phyloP scores from a whole-genome alignment of 2,329 filamentous ascomycete genomes.

The Verticillium tricorpus region DNA sequence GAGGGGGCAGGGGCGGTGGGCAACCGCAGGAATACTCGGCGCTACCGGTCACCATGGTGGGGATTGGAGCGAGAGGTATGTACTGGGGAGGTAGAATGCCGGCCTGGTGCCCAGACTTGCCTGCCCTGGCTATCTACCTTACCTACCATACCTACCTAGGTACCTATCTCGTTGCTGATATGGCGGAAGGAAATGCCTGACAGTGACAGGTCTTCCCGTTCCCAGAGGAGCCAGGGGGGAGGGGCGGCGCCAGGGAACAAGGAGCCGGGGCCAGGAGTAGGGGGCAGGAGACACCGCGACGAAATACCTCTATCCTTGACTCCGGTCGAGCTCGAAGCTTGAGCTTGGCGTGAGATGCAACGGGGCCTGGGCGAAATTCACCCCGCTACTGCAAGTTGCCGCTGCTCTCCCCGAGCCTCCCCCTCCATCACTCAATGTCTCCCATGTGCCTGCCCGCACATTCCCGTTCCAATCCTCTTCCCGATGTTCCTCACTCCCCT shows the following conservation, averaged over 20 bases:
- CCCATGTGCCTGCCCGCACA: neutral
- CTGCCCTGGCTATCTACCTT: too few relatives aligned
- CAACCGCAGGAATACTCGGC: neutral
- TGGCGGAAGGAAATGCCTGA: too few relatives aligned
- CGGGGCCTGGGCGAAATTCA: neutral
- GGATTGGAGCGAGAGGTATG: neutral
- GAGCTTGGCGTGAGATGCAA: neutral
- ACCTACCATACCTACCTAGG: too few relatives aligned
- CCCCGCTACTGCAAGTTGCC: neutral
- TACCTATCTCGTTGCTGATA: too few relatives aligned
- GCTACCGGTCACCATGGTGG: neutral
- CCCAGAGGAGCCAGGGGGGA: neutral
- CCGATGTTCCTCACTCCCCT: neutral
- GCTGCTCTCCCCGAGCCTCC: neutral
- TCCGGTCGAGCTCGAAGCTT: neutral
- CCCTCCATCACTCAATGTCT: neutral
- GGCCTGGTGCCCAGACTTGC: too few relatives aligned
- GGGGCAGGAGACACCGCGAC: neutral
- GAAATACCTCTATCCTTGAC: neutral
- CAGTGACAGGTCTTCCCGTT: neutral
- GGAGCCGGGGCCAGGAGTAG: neutral
- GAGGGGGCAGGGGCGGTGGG: neutral
- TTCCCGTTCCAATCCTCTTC: neutral
- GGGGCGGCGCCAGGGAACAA: too few relatives aligned
- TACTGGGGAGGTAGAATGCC: neutral